Conservation (phyloP, 2,329 filamentous ascomycete genomes). For the Sarocladiaceae sp. region DNA sequence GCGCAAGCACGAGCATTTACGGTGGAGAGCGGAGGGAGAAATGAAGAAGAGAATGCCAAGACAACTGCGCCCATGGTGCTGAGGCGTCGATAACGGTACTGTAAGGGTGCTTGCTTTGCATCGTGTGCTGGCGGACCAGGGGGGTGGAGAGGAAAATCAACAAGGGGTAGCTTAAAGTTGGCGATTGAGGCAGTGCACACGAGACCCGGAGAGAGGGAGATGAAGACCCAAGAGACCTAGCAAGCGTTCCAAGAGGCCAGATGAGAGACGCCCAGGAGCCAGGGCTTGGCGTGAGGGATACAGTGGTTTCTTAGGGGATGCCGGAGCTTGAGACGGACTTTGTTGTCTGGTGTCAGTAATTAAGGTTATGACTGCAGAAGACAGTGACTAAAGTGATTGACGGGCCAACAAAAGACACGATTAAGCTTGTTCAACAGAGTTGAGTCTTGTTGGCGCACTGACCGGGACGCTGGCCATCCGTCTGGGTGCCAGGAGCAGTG, state of each 20-base stretch:
- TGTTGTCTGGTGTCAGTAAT: not conserved
- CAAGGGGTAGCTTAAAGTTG: not conserved
- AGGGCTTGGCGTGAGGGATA: conserved; percentile 4
- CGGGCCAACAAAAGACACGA: too few relatives aligned
- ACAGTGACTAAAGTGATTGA: too few relatives aligned
- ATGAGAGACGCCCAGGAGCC: not conserved
- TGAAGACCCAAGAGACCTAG: too few relatives aligned
- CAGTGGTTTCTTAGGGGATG: not conserved
- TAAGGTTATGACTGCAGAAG: too few relatives aligned
- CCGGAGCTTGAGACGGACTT: not conserved
- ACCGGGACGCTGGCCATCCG: too few relatives aligned
- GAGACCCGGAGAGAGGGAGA: not conserved
- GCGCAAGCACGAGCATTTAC: not conserved
- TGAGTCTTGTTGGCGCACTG: too few relatives aligned
- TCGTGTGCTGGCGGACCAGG: not conserved
- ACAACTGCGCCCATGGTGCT: conserved; percentile 1
- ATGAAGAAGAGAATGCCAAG: conserved; percentile 1
- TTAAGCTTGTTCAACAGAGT: too few relatives aligned
- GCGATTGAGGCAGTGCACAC: conserved; percentile 6
- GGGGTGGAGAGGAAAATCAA: not conserved
- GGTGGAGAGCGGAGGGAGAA: not conserved
- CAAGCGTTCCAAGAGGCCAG: not conserved
- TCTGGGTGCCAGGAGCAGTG: too few relatives aligned
- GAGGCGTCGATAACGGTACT: conserved; percentile 2
- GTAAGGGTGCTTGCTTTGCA: too few relatives aligned